Conservation (phyloP, 805 yeast species). For the Kazachstania viticola region DNA sequence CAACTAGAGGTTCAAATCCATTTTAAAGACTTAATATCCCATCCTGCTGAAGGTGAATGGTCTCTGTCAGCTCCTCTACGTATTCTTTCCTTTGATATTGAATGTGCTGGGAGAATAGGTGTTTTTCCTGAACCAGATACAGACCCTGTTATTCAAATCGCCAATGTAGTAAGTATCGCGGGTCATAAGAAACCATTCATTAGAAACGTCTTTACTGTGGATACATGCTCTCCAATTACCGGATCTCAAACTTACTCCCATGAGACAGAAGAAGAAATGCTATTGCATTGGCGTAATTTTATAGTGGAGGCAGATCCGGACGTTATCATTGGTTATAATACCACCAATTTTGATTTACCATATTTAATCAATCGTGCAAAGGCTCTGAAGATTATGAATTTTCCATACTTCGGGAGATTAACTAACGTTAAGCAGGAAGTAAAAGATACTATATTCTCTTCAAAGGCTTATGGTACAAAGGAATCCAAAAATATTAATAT, state of each 20-base stretch:
- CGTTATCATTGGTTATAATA: constrained; percentile 92
- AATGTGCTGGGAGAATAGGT: constrained; percentile 96
- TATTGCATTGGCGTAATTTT: constrained; percentile 78
- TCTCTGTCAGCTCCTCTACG: constrained; percentile 87
- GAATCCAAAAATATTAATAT: constrained; percentile 85
- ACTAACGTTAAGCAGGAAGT: constrained; percentile 58
- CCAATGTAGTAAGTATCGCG: constrained; percentile 77
- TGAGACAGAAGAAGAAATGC: constrained; percentile 69
- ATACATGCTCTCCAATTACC: constrained; percentile 83
- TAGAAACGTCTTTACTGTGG: constrained; percentile 87
- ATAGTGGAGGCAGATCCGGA: constrained; percentile 83
- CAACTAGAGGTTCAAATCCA: constrained; percentile 74
- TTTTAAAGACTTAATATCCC: constrained; percentile 60
- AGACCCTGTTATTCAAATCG: constrained; percentile 95
- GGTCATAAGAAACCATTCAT: constrained; percentile 79
- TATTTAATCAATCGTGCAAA: constrained; percentile 80
- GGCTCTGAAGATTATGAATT: constrained; percentile 49
- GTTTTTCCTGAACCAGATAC: constrained; percentile 89
- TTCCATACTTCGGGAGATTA: constrained; percentile 84
- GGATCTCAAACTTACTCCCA: constrained; percentile 82
- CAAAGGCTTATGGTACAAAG: constrained; percentile 93
- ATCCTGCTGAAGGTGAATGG: constrained; percentile 89
- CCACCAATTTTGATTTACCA: constrained; percentile 90
- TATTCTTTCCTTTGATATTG: constrained; percentile 89
- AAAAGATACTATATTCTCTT: constrained; percentile 73